A percentile compares a stretch with the other conserved stretches of the same genome.
These are phyloP conservation scores for Scleromitrula shiraiana DNA, from an alignment of 2,329 filamentous ascomycete genomes.

Conservation along the genomic window DNA sequence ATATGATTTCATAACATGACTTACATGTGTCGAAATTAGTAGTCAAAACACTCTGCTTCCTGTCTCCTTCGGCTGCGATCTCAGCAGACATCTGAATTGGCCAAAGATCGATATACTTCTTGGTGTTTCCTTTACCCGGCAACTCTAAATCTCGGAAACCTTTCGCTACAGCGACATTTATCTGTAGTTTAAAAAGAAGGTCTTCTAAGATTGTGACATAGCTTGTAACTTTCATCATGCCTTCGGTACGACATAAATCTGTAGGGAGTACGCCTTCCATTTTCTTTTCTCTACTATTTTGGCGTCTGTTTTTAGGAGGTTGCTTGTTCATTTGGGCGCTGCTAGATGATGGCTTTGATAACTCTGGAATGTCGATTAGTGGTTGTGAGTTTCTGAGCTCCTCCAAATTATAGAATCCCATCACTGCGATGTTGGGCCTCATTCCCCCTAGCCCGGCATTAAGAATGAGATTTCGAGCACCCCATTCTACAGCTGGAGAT, in stretches of 20 bases:
- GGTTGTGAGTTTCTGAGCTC: conserved; percentile 58
- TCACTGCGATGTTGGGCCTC: conserved; percentile 78
- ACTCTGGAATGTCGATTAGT: conserved; percentile 47
- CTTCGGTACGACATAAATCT: conserved; percentile 60
- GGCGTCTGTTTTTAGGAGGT: conserved; percentile 32
- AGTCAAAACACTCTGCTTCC: conserved; percentile 59
- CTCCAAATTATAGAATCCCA: conserved; percentile 74
- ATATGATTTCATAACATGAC: conserved; percentile 20
- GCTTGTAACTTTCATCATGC: conserved; percentile 59
- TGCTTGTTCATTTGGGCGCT: not conserved
- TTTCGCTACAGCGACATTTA: conserved; percentile 79
- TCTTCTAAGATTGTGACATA: conserved; percentile 83
- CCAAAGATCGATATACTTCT: conserved; percentile 82
- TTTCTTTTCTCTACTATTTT: conserved; percentile 47
- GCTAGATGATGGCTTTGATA: conserved; percentile 31
- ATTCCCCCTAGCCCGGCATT: conserved; percentile 79
- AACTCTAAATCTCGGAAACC: conserved; percentile 72
- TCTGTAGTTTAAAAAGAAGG: conserved; percentile 64
- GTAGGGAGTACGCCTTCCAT: conserved; percentile 57
- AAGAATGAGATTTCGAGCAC: conserved; percentile 72
- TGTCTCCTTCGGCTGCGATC: conserved; percentile 57
- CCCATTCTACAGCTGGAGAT: conserved; percentile 77
- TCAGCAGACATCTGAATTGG: conserved; percentile 91
- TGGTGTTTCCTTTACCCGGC: conserved; percentile 51
- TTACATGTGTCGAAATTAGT: conserved; percentile 88